Evolutionary conservation across 805 yeast genomes (phyloP).

Genomic region (Pichia rugopelliculosa): DNA sequence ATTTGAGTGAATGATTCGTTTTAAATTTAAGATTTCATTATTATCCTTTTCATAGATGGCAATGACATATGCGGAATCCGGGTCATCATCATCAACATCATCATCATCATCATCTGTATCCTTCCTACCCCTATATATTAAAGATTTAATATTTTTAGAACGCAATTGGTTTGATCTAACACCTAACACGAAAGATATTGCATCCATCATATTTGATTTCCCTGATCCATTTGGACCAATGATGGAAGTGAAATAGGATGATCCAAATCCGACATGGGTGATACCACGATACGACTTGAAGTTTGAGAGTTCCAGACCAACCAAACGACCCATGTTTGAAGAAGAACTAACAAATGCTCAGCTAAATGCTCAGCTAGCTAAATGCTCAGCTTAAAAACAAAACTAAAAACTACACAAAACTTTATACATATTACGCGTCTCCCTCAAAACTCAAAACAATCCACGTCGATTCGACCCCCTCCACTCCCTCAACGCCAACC

Average conservation of each 20-base stretch:
- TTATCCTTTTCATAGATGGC: slow-evolving; percentile 63
- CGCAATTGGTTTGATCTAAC: slow-evolving; percentile 69
- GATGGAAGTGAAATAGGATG: slow-evolving; percentile 69
- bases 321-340: slow-evolving; percentile 74
- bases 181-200: slow-evolving; percentile 89
- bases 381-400: too few species aligned
- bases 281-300: slow-evolving; percentile 88
- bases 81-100: slow-evolving; percentile 23
- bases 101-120: slow-evolving; percentile 21
- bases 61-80: slow-evolving; percentile 62
- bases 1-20: slow-evolving; percentile 47
- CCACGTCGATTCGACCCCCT: background rate
- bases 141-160: slow-evolving; percentile 63
- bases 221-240: slow-evolving; percentile 99
- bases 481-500: background rate
- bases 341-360: too few species aligned
- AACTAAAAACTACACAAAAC: too few species aligned
- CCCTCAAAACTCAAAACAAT: background rate
- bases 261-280: slow-evolving; percentile 73
- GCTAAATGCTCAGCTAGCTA: too few species aligned
- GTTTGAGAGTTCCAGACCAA: slow-evolving; percentile 71
- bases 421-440: background rate
- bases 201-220: slow-evolving; percentile 94
- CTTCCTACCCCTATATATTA: slow-evolving; percentile 70
- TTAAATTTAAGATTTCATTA: slow-evolving; percentile 53